Evolutionary conservation across 208 protist species (phyloP), one percentile per base, ranked within the genome.

Genomic region (Wallacemonas sp.): DNA sequence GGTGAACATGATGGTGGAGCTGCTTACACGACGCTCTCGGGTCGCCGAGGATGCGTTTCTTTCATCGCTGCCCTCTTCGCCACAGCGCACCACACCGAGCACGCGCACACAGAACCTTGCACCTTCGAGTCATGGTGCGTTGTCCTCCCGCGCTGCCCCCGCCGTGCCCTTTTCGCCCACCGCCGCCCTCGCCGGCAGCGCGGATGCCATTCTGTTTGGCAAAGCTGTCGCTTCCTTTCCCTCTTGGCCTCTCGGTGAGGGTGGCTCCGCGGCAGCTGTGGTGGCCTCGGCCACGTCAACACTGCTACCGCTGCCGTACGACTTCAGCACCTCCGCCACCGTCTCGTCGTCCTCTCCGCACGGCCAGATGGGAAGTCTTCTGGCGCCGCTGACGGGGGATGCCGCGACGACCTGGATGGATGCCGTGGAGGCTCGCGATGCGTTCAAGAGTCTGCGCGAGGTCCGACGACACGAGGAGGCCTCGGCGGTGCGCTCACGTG

Each of bases 1-100:
- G 64, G 78, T 94, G 34, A 70, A 84, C 44, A 72, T 73, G 8
- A 88, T 84, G 62, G 84, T 81, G 28, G 59, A 67, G 21, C 72
- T 87, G 47, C 70, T 86, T 15, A 49, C 77, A 14, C 64, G 66
- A 14, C 72, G 78, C 33, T 79, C 71, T 51, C 60, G 63, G 26
- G 55, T 15, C 34, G 24, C 46, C 15, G n/a, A 58, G 15, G 38
- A 33, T 6, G 22, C 38, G 19, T 19, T n/a, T n/a, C n/a, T n/a
- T n/a, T n/a, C n/a, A n/a, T n/a, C n/a, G n/a, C n/a, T n/a, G n/a
- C n/a, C n/a, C n/a, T n/a, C n/a, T n/a, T n/a, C n/a, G n/a, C n/a
- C n/a, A n/a, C 36, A 41, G 14, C 36, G 36, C 36, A 14, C 9
- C 36, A 41, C 36, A 41, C 14, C 36, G 14, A 41, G n/a, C n/a